These are phyloP conservation scores for Paulownia fortunei DNA, from an alignment of 257 asterid species.

Conservation along the genomic window DNA sequence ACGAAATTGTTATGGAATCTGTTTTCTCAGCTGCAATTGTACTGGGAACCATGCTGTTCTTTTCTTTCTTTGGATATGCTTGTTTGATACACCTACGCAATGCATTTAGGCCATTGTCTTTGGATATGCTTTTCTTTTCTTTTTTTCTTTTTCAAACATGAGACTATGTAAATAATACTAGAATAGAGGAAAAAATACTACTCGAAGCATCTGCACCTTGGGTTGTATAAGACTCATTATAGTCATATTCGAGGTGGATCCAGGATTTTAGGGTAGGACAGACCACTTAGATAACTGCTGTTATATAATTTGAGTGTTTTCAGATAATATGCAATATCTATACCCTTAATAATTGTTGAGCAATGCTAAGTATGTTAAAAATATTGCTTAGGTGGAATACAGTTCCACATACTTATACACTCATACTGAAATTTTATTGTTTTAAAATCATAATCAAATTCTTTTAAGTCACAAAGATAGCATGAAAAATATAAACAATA, in stretches of 20 bases:
- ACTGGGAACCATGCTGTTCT: slow-evolving; percentile 3
- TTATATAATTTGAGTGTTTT: background rate
- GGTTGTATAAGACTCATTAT: background rate
- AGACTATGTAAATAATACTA: background rate
- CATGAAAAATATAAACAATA: background rate
- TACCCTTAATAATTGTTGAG: background rate
- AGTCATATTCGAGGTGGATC: background rate
- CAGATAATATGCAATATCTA: background rate
- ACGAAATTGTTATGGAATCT: background rate
- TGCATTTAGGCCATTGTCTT: background rate
- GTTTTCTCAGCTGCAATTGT: background rate
- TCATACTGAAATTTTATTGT: no score
- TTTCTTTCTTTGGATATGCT: background rate
- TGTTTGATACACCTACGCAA: background rate
- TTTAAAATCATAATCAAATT: background rate
- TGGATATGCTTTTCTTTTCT: background rate
- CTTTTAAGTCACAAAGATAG: background rate
- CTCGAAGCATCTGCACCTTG: background rate
- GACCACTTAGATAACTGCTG: background rate
- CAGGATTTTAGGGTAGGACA: background rate
- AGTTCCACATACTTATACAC: no score
- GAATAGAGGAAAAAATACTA: background rate
- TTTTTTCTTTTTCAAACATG: background rate
- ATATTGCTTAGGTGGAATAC: no score
- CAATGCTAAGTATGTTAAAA: no score